Evolutionary conservation across 2,329 filamentous ascomycete species (phyloP).

Genomic region (Dactylella cylindrospora): DNA sequence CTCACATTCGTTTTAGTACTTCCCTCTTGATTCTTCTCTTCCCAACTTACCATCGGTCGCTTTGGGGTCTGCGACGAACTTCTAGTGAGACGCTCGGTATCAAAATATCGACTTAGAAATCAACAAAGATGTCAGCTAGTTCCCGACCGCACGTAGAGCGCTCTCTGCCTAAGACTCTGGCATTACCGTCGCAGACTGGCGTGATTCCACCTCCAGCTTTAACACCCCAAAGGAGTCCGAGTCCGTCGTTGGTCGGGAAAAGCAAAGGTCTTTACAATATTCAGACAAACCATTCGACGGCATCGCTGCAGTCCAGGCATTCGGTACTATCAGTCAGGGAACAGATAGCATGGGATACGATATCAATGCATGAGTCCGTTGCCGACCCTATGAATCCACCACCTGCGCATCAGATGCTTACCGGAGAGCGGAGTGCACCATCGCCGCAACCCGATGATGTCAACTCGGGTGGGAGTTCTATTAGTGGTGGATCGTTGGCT

Average conservation of each 20-base stretch:
- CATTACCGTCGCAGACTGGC: neutral
- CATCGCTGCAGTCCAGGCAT: slow-evolving; percentile 9
- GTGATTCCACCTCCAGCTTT: neutral
- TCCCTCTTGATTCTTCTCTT: neutral
- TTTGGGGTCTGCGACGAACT: neutral
- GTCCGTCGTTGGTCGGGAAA: no score
- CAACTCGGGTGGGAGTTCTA: neutral
- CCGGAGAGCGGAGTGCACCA: slow-evolving; percentile 20
- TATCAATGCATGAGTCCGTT: slow-evolving; percentile 30
- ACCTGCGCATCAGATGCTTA: slow-evolving; percentile 7
- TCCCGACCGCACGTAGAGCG: slow-evolving; percentile 7
- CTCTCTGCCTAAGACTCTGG: slow-evolving; percentile 15
- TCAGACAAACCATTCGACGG: slow-evolving; percentile 1
- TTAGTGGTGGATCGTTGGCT: slow-evolving; percentile 12
- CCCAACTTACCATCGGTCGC: neutral
- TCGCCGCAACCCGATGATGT: slow-evolving; percentile 18
- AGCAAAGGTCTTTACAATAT: slow-evolving; percentile 1
- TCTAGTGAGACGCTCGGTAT: neutral
- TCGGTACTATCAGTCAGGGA: slow-evolving; percentile 25
- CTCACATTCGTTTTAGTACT: neutral
- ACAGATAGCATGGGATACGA: slow-evolving; percentile 38
- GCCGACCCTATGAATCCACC: slow-evolving; percentile 12
- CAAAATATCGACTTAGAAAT: slow-evolving; percentile 7
- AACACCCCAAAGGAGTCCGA: slow-evolving; percentile 1
- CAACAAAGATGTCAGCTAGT: neutral